Conservation (phyloP, 208 protist species). For the Acanthamoeba quina region DNA sequence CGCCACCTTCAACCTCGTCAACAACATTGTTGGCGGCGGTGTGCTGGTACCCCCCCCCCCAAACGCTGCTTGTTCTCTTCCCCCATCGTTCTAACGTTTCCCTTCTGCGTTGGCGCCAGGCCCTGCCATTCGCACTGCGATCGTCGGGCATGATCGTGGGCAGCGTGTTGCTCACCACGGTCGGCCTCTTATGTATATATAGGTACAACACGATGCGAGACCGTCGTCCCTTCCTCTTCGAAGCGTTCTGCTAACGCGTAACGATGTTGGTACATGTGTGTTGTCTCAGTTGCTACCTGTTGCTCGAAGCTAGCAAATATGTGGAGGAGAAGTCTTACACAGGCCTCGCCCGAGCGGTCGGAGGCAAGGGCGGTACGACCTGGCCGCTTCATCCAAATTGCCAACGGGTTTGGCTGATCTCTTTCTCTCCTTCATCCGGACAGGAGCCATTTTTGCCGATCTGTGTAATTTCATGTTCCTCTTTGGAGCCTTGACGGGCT, state of each 20-base stretch:
- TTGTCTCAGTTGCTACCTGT: not conserved
- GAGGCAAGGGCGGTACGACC: not conserved
- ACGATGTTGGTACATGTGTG: not conserved
- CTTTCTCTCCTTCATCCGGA: not conserved
- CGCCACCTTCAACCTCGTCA: constrained; percentile 40
- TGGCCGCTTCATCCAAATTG: not conserved
- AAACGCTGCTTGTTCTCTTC: not conserved
- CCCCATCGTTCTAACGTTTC: not conserved
- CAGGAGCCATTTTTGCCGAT: constrained; percentile 38
- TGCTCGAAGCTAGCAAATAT: not conserved
- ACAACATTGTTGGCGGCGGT: constrained; percentile 56
- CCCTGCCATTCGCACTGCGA: constrained; percentile 47
- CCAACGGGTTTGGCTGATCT: not conserved
- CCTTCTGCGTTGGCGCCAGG: not conserved
- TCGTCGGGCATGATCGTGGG: constrained; percentile 36
- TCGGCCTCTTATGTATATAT: constrained; percentile 14
- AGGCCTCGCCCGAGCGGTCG: not conserved
- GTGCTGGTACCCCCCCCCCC: not conserved
- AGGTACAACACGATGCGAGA: not conserved
- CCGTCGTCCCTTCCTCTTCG: too few relatives aligned
- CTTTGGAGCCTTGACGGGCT: constrained; percentile 33
- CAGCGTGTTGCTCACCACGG: constrained; percentile 2
- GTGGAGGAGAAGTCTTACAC: constrained; percentile 52
- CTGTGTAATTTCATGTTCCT: constrained; percentile 21
- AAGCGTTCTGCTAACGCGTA: too few relatives aligned